Percentiles rank a stretch among this genome's conserved stretches.
Evolutionary conservation across 1,139 yeast genomes (phyloP).

Genomic region (Taphrina pruni): DNA sequence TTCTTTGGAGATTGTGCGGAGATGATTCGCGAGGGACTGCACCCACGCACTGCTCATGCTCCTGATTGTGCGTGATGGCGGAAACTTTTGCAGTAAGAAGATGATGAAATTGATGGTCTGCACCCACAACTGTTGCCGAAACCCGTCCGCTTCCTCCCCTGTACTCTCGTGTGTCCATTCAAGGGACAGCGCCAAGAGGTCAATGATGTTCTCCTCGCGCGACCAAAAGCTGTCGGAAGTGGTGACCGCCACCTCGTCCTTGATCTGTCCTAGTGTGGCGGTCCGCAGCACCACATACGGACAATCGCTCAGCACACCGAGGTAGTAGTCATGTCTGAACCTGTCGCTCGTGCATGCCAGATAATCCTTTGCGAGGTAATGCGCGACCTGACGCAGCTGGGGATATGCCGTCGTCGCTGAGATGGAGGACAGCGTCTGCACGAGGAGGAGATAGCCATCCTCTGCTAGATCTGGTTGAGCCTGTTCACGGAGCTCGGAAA

Average conservation of each 20-base stretch:
- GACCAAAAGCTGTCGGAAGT: conserved; percentile 9
- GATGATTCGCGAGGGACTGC: background rate
- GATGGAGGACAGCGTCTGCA: conserved; percentile 12
- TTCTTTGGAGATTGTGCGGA: background rate
- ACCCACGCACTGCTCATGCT: background rate
- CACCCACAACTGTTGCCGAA: background rate
- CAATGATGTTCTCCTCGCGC: background rate
- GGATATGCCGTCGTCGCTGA: conserved; percentile 5
- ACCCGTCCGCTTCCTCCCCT: background rate
- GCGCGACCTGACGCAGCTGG: conserved; percentile 12
- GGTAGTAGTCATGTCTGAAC: conserved; percentile 13
- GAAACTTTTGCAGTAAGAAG: conserved; percentile 10
- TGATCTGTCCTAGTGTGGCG: conserved; percentile 10
- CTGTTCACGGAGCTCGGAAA: background rate
- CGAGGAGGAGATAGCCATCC: background rate
- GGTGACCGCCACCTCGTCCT: conserved; percentile 20
- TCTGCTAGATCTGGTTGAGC: background rate
- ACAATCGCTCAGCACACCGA: conserved; percentile 16
- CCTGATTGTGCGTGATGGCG: background rate
- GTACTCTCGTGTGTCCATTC: background rate
- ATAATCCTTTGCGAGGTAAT: conserved; percentile 10
- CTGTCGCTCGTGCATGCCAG: background rate
- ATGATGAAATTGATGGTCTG: conserved; percentile 15
- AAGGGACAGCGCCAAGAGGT: background rate
- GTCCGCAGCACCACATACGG: conserved; percentile 2